Evolutionary conservation across 352 stramenopile species (phyloP), one percentile per base, ranked within the genome.

Genomic region (Phytophthora colocasiae): DNA sequence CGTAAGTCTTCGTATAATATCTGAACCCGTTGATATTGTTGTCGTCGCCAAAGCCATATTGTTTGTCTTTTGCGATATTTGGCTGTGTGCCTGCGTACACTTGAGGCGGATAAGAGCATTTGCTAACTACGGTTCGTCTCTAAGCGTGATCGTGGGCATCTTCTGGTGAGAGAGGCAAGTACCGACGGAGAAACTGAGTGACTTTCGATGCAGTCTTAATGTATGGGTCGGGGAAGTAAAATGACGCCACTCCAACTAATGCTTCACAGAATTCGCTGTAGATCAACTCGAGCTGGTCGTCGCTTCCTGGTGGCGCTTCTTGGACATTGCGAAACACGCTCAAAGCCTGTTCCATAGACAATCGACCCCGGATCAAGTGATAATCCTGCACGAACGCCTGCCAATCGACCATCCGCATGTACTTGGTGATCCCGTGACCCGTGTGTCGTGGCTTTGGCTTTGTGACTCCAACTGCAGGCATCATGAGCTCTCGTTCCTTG

Each of bases 251-350:
- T 14, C 69, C 79, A 26, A 89, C 75, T 46, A 93, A 68, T 0
- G 80, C 85, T 22, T 93, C 85, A 36, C 79, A 91, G 43, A 92
- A 93, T 48, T 88, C 85, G 41, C 72, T 78, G 72, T 83, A 93
- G 41, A 90, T 86, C 75, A 93, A 83, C 49, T 90, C 81, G 10
- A 92, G 63, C 0, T 65, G 45, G n/a, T 83, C 73, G 22, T 81
- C 71, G 17, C 50, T 62, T 11, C 70, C 69, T 15, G 58, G 60
- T 41, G 76, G 71, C 6, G 74, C 70, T 10, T 92, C 81, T 61
- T 89, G 81, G 0, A 88, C 85, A 44, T 88, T 84, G 49, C 81
- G 81, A 45, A 92, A 93, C 17, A 92, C 75, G 6, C 56, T 64
- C 17, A 78, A 73, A 2, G 80, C 83, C 39, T 82, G 74, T 36